Conservation (phyloP, 1,284 basidiomycete species). For the Tilletia indica region DNA sequence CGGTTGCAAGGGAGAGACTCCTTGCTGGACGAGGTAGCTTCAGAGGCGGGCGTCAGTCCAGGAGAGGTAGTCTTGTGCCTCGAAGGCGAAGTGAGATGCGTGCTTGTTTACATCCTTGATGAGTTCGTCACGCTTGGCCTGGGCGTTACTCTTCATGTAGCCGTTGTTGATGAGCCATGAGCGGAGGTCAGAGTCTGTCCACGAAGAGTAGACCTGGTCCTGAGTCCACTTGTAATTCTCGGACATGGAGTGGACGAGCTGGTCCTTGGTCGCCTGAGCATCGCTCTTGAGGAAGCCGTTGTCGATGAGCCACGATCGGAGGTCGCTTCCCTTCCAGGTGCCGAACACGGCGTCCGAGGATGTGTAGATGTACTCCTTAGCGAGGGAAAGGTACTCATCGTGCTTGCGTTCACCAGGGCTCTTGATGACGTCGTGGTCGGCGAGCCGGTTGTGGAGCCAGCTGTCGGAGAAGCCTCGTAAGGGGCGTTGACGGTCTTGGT, state of each 20-base stretch:
- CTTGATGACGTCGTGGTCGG: slow-evolving; percentile 47
- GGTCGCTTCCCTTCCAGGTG: slow-evolving; percentile 47
- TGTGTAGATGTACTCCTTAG: slow-evolving; percentile 41
- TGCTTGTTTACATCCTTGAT: slow-evolving; percentile 31
- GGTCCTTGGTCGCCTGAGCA: slow-evolving; percentile 42
- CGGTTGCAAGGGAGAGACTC: slow-evolving; percentile 36
- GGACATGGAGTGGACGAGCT: slow-evolving; percentile 35
- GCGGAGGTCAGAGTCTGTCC: slow-evolving; percentile 39
- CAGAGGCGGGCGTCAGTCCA: slow-evolving; percentile 51
- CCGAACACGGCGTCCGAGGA: slow-evolving; percentile 45
- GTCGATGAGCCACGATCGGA: slow-evolving; percentile 46
- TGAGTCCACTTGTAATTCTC: slow-evolving; percentile 41
- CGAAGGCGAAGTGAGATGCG: slow-evolving; percentile 24
- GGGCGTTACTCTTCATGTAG: slow-evolving; percentile 37
- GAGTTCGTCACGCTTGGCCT: slow-evolving; percentile 49
- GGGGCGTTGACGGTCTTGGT: slow-evolving; percentile 42
- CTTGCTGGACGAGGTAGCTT: slow-evolving; percentile 42
- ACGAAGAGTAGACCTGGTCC: slow-evolving; percentile 40
- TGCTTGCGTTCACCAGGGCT: slow-evolving; percentile 42
- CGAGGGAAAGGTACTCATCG: slow-evolving; percentile 34
- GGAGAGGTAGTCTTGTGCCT: slow-evolving; percentile 42
- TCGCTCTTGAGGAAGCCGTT: slow-evolving; percentile 46
- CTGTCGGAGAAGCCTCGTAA: slow-evolving; percentile 50
- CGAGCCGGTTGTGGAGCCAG: slow-evolving; percentile 54
- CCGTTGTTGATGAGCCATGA: slow-evolving; percentile 38